Evolutionary conservation across 225 moss, liverwort and hornwort species (phyloP).

Genomic region (Polytrichum commune): DNA sequence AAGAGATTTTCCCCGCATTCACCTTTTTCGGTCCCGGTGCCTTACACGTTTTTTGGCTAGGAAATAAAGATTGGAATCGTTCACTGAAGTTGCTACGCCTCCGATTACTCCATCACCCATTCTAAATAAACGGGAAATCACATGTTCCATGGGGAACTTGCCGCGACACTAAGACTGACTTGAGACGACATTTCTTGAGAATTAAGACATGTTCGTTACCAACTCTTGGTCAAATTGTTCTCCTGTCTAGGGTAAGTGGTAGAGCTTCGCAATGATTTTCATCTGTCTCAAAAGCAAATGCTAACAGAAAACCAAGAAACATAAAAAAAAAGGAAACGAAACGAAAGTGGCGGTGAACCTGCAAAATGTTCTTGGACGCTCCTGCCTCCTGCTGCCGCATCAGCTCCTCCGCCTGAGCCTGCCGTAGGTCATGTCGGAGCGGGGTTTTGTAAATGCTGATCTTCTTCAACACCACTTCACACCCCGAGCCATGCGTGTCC

Average conservation of each 20-base stretch:
- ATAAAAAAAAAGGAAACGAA: background rate
- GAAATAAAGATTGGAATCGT: background rate
- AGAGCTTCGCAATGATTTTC: background rate
- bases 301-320: no score
- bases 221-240: no score
- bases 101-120: background rate
- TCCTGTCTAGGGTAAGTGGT: background rate
- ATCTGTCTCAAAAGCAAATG: background rate
- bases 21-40: background rate
- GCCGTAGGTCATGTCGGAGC: background rate
- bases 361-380: background rate
- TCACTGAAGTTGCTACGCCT: background rate
- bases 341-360: background rate
- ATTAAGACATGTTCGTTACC: no score
- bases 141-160: background rate
- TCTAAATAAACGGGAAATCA: background rate
- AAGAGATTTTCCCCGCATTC: no score
- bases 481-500: background rate
- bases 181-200: background rate
- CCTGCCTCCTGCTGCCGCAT: background rate
- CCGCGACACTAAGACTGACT: background rate
- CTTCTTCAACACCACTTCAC: slow-evolving; percentile 3
- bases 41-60: background rate
- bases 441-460: slow-evolving; percentile 3
- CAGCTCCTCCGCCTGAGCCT: slow-evolving; percentile 2